Evolutionary conservation across 345 rosid species (phyloP), one percentile per base, ranked within the genome.

Genomic region (Microthlaspi erraticum): DNA sequence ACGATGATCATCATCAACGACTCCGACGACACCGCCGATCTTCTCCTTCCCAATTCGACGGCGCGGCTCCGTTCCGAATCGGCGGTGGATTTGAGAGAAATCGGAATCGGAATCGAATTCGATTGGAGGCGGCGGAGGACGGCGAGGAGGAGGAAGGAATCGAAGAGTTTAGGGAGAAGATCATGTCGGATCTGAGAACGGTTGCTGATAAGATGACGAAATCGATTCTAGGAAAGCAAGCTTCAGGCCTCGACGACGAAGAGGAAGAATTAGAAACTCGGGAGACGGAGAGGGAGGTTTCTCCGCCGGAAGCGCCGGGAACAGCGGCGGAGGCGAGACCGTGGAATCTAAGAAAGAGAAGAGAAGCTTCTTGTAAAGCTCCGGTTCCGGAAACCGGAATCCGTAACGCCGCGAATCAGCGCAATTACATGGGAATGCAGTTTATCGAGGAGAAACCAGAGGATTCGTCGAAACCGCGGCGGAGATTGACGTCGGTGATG

Each of bases 341-440:
- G 38, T 92, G 96, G 96, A 92, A 90, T 77, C 83, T 92, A 71
- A 77, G 96, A 58, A 92, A 87, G 29, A 83, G 92, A 65, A 84
- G 87, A 70, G 81, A 85, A 0, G 81, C n/a, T n/a, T n/a, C 85
- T 4, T 83, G 86, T 43, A 87, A 87, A 74, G 84, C 79, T 19
- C 85, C 86, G 53, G 10, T 75, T 18, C 65, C 49, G 6, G 80
- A 73, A 20, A 34, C 61, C 13, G 70, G 58, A 37, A 54, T 14
- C 19, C 20, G 57, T n/a, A n/a, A n/a, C 67, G 68, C 59, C 32
- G 51, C 18, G 39, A 23, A 51, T 46, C 60, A 51, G 29, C 41
- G 16, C 18, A 33, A 58, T 54, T 6, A 32, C 17, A 64, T 61
- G 16, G 80, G 71, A 10, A 53, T 74, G 14, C 58, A 18, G 34